Conservation (phyloP, 2,329 filamentous ascomycete genomes). For the Cladosporium phlei region DNA sequence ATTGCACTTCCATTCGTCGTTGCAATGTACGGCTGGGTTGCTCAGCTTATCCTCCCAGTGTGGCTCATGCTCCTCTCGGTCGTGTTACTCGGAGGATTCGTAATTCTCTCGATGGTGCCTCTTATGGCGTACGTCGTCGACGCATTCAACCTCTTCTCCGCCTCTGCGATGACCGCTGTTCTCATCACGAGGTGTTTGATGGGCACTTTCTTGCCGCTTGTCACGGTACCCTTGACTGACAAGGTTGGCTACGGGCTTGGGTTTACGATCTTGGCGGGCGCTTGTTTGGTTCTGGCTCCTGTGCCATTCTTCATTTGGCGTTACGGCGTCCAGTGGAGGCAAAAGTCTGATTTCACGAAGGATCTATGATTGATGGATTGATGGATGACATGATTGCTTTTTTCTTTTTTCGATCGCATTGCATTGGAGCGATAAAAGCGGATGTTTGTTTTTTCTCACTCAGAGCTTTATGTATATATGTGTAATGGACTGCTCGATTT, state of each 20-base stretch:
- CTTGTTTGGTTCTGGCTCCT: constrained; percentile 23
- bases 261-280: constrained; percentile 22
- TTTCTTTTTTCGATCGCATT: no score
- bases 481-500: no score
- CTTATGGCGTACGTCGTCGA: constrained; percentile 45
- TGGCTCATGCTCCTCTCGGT: constrained; percentile 54
- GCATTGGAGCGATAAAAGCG: constrained; percentile 11
- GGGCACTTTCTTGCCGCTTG: constrained; percentile 43
- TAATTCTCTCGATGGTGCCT: constrained; percentile 41
- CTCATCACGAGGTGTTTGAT: constrained; percentile 41
- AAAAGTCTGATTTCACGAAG: constrained; percentile 24
- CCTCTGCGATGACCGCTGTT: constrained; percentile 41
- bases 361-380: constrained; percentile 14
- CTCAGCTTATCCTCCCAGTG: constrained; percentile 48
- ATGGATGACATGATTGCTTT: neutral
- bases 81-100: constrained; percentile 45
- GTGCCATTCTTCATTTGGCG: constrained; percentile 26
- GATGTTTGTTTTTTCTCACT: constrained; percentile 1
- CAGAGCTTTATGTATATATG: no score
- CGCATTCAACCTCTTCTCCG: constrained; percentile 42
- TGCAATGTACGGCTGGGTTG: constrained; percentile 56
- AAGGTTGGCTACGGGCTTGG: constrained; percentile 41
- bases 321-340: constrained; percentile 25
- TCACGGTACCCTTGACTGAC: constrained; percentile 39
- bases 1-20: constrained; percentile 50